Conservation (phyloP, 441 rosid species). For the Euphorbia celastroides region DNA sequence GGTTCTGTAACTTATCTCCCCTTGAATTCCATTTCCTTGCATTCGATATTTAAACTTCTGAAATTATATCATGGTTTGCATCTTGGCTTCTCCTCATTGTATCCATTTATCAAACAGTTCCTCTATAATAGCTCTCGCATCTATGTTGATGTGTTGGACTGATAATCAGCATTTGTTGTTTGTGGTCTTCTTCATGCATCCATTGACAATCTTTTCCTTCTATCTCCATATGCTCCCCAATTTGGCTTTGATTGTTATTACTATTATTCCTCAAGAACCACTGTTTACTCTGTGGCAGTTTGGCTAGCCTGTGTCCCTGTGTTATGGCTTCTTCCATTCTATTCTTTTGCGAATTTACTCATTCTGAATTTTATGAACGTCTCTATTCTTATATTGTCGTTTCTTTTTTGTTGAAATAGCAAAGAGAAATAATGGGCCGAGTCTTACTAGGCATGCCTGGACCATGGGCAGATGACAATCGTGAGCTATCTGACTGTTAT, state of each 20-base stretch:
- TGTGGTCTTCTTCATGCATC: too few species aligned
- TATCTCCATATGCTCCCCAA: too few species aligned
- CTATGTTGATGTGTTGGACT: too few species aligned
- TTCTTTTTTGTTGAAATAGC: not conserved
- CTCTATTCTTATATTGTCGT: not conserved
- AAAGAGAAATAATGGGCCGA: slow-evolving; percentile 1
- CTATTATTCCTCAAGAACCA: not conserved
- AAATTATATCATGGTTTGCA: too few species aligned
- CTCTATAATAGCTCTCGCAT: too few species aligned
- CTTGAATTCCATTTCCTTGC: too few species aligned
- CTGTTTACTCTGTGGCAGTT: not conserved
- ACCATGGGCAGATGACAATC: slow-evolving; percentile 63
- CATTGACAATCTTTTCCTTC: too few species aligned
- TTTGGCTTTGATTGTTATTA: not conserved
- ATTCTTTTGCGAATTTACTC: not conserved
- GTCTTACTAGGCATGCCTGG: slow-evolving; percentile 71
- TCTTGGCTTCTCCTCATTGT: too few species aligned
- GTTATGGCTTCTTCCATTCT: not conserved
- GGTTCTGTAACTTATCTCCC: not conserved
- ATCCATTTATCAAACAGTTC: too few species aligned
- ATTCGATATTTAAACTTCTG: too few species aligned
- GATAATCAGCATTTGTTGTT: too few species aligned
- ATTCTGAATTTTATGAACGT: not conserved
- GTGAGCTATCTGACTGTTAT: slow-evolving; percentile 67
- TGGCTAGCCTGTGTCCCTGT: not conserved